Percentiles rank a stretch among this genome's conserved stretches.
Conservation (phyloP, 495 filamentous ascomycete genomes). For the Aspergillus leporis region DNA sequence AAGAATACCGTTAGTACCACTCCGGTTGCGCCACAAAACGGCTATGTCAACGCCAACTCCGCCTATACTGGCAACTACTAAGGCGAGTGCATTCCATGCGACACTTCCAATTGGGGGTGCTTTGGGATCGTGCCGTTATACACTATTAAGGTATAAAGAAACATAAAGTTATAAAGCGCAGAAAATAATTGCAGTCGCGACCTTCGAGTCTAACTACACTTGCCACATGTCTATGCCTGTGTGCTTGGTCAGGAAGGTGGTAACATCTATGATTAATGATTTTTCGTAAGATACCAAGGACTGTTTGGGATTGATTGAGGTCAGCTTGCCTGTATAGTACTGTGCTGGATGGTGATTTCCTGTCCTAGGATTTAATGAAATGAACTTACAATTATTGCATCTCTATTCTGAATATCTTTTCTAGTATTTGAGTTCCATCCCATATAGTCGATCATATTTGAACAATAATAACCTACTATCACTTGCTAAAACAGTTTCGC, state of each 20-base stretch:
- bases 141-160: background rate
- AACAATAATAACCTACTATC: too few relatives aligned
- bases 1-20: slow-evolving; percentile 20
- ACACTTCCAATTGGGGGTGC: background rate
- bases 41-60: slow-evolving; percentile 40
- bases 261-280: slow-evolving; percentile 28
- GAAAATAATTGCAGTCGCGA: background rate
- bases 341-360: background rate
- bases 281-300: slow-evolving; percentile 28
- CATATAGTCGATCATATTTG: too few relatives aligned
- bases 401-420: too few relatives aligned
- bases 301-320: slow-evolving; percentile 22
- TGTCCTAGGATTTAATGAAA: background rate
- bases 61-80: slow-evolving; percentile 43
- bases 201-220: background rate
- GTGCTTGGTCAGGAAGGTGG: background rate
- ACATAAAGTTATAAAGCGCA: background rate
- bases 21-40: slow-evolving; percentile 13
- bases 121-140: background rate
- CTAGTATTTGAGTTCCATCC: too few relatives aligned
- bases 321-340: slow-evolving; percentile 7
- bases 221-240: background rate
- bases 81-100: background rate
- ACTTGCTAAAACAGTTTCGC: too few relatives aligned
- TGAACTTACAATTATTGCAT: background rate